These are phyloP conservation scores for Metarhizium humberi DNA, from an alignment of 2,329 filamentous ascomycete species.

Conservation along the genomic window DNA sequence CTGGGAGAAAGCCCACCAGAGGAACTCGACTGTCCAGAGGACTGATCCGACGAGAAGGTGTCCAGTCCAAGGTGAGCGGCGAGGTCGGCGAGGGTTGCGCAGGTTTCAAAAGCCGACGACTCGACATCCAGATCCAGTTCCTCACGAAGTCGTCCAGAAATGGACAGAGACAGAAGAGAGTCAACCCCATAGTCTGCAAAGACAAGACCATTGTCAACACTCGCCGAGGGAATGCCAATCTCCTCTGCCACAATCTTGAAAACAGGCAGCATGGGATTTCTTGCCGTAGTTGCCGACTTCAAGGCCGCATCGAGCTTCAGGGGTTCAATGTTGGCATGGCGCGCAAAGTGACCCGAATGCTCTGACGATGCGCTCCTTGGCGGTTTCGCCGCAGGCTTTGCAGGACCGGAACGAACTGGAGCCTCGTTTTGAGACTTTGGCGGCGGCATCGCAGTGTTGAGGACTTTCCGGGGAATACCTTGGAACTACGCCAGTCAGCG, in stretches of 20 bases:
- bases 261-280: background rate
- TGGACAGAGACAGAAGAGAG: background rate
- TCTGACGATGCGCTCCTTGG: background rate
- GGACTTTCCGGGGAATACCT: background rate
- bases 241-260: background rate
- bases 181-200: background rate
- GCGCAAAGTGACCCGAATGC: background rate
- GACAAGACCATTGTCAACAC: background rate
- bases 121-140: background rate
- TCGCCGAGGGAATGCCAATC: background rate
- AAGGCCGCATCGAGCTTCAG: background rate
- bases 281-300: background rate
- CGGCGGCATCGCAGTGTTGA: background rate
- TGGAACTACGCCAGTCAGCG: background rate
- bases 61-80: background rate
- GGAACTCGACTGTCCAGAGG: background rate
- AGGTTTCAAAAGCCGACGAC: background rate
- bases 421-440: background rate
- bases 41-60: background rate
- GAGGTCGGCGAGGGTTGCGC: background rate
- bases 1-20: background rate
- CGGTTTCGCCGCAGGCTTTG: background rate
- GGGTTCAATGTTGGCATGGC: background rate
- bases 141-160: background rate
- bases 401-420: background rate